Evolutionary conservation across 2,329 filamentous ascomycete genomes (phyloP).

Genomic region (Zymoseptoria passerinii): DNA sequence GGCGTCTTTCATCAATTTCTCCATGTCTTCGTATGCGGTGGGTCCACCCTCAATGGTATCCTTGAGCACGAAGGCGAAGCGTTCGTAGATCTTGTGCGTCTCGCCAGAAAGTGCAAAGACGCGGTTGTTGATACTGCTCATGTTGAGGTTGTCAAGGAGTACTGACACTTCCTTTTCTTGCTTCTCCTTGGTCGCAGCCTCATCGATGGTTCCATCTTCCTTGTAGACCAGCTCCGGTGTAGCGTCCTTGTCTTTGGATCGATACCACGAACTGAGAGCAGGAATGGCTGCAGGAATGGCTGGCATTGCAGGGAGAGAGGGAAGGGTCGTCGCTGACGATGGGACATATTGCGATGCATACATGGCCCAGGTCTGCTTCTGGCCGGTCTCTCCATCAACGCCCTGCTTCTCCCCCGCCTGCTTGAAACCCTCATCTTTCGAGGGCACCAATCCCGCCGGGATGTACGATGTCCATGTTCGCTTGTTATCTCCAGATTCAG

Average conservation of each 20-base stretch:
- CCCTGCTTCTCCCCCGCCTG: slow-evolving; percentile 1
- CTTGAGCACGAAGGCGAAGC: slow-evolving; percentile 84
- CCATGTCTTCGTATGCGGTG: slow-evolving; percentile 87
- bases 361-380: slow-evolving; percentile 24
- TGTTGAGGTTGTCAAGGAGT: slow-evolving; percentile 76
- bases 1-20: slow-evolving; percentile 55
- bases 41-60: slow-evolving; percentile 88
- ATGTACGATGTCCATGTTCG: slow-evolving; percentile 31
- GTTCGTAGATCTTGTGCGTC: slow-evolving; percentile 68
- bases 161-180: slow-evolving; percentile 66
- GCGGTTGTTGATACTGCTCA: slow-evolving; percentile 74
- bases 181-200: slow-evolving; percentile 37
- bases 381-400: not conserved
- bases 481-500: slow-evolving; percentile 29
- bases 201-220: slow-evolving; percentile 29
- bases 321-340: not conserved
- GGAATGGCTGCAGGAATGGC: slow-evolving; percentile 19
- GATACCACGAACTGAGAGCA: slow-evolving; percentile 14
- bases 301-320: slow-evolving; percentile 15
- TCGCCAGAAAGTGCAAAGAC: slow-evolving; percentile 79
- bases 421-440: slow-evolving; percentile 5
- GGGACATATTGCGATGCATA: slow-evolving; percentile 25
- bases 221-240: slow-evolving; percentile 31
- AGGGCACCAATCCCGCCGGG: slow-evolving; percentile 14
- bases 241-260: slow-evolving; percentile 24